Base-by-base conservation (phyloP, 768 basidiomycete genomes). In the Dacryopinax primogenitus region DNA sequence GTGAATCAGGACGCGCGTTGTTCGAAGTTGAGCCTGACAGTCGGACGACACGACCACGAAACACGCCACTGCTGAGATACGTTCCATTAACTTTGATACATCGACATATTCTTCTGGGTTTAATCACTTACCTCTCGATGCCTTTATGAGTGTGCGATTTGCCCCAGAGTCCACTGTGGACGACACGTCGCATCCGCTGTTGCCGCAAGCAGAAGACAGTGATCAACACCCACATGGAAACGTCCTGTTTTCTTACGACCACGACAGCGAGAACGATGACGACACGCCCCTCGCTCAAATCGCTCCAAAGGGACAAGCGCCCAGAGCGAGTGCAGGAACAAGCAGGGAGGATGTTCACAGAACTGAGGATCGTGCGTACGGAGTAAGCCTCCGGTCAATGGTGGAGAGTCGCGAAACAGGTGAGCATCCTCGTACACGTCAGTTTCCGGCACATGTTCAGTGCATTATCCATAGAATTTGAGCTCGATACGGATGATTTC, bases 401-500 rank as follows among this genome's bases (percentile, higher is more conserved):
- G 75, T 79, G 32, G 77, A 84, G 63, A 91, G 90, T 72, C 85
- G 91, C 65, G 90, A 92, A 78, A 78, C 84, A 73, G 88, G 90
- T 91, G 73, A 74, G 87, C n/a, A n/a, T n/a, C n/a, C n/a, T 83
- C 72, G 68, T 67, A 28, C 4, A 23, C 51, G 35, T 45, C 34
- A 7, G 13, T 58, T 15, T n/a, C 45, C 32, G 32, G 39, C 15
- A 39, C 45, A 32, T 63, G 33, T 32, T 30, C 30, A 28, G 28
- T 32, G 36, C n/a, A 15, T 18, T 1, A 21, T 1, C 45, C 62
- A 3, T 69, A 93, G 91, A 89, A 72, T 95, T 80, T 73, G 92
- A 94, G 13, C 81, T 89, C 21, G 92, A 94, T 71, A 78, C 83
- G 0, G 91, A 93, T 73, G 90, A 90, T 23, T 75, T 92, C 13